Evolutionary conservation across 768 basidiomycete genomes (phyloP).

Genomic region (Phanerochaete carnosa): DNA sequence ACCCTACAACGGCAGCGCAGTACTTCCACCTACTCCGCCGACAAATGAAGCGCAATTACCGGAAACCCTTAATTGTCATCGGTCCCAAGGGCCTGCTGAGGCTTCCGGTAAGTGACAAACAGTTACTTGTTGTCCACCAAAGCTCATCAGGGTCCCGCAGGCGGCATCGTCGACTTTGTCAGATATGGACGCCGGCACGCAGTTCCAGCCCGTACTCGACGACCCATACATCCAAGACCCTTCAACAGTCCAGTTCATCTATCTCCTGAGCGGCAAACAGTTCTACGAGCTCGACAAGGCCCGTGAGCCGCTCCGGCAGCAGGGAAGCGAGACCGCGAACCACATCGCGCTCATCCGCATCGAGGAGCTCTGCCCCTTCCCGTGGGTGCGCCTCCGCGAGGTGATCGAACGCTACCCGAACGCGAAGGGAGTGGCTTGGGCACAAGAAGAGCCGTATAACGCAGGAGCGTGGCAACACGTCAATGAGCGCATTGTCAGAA

Average conservation of each 20-base stretch:
- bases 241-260: conserved; percentile 53
- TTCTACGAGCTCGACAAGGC: conserved; percentile 85
- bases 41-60: conserved; percentile 80
- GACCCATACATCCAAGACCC: conserved; percentile 40
- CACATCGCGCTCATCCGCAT: conserved; percentile 69
- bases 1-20: conserved; percentile 86
- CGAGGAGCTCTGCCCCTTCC: conserved; percentile 89
- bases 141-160: conserved; percentile 33
- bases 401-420: conserved; percentile 44
- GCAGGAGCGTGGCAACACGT: background rate
- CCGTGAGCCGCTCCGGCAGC: conserved; percentile 38
- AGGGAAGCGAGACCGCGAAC: background rate
- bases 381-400: conserved; percentile 51
- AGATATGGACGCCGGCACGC: conserved; percentile 56
- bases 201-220: conserved; percentile 65
- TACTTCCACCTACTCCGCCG: conserved; percentile 92
- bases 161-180: conserved; percentile 66
- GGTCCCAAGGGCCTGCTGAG: conserved; percentile 83
- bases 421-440: conserved; percentile 51
- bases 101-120: conserved; percentile 53
- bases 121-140: background rate
- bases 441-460: conserved; percentile 53
- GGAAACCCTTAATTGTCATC: conserved; percentile 83
- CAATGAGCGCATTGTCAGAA: background rate
- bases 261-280: conserved; percentile 78